Evolutionary conservation across 257 asterid genomes (phyloP).

Genomic region (Eustoma russellianum): DNA sequence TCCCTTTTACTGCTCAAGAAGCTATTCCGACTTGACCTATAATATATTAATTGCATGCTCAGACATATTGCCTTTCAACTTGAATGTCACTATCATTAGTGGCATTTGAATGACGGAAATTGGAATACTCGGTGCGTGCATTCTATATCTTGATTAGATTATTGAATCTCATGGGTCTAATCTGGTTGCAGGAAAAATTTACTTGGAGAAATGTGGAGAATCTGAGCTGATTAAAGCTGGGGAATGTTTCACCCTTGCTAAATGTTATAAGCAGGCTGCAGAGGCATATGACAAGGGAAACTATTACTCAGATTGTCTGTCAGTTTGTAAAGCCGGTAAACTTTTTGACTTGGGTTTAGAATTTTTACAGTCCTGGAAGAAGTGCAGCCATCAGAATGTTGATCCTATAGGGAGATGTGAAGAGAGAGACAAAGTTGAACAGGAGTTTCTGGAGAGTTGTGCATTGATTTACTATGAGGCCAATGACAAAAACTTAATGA

Average conservation of each 20-base stretch:
- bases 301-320: slow-evolving; percentile 37
- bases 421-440: slow-evolving; percentile 27
- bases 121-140: no score
- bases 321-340: slow-evolving; percentile 35
- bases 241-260: slow-evolving; percentile 53
- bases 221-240: slow-evolving; percentile 39
- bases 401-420: slow-evolving; percentile 2
- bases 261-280: slow-evolving; percentile 31
- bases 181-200: slow-evolving; percentile 34
- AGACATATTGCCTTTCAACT: no score
- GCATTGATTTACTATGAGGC: slow-evolving; percentile 21
- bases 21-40: no score
- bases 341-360: slow-evolving; percentile 34
- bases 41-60: no score
- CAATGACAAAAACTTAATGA: slow-evolving; percentile 27
- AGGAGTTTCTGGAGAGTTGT: slow-evolving; percentile 36
- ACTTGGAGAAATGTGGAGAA: slow-evolving; percentile 37
- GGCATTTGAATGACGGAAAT: no score
- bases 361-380: slow-evolving; percentile 48
- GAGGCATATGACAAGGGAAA: slow-evolving; percentile 35
- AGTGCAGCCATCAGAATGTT: slow-evolving; percentile 12
- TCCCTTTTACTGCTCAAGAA: no score
- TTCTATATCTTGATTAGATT: no score
- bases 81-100: no score
- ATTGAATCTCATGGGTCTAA: neutral